phyloP scores from a whole-genome alignment of 352 stramenopile species.

The Phytophthora syringae region DNA sequence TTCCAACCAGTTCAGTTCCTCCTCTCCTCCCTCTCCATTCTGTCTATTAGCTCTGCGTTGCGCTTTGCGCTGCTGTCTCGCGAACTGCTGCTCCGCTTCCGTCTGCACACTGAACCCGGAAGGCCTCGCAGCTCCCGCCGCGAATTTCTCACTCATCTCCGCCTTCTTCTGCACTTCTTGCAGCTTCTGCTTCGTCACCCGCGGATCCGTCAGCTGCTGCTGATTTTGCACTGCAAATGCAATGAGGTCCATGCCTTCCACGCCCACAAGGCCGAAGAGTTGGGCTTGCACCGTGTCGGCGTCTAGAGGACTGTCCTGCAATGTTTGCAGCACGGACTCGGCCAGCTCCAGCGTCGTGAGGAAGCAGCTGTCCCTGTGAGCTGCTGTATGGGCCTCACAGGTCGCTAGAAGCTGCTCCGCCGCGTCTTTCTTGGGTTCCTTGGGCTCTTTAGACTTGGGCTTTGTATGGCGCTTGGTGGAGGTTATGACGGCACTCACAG shows the following conservation, averaged over 20 bases:
- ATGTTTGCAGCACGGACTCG: slow-evolving; percentile 70
- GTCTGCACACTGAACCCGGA: slow-evolving; percentile 74
- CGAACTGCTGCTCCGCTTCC: slow-evolving; percentile 61
- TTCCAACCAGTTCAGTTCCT: slow-evolving; percentile 75
- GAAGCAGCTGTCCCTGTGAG: slow-evolving; percentile 50
- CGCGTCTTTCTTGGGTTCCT: slow-evolving; percentile 34
- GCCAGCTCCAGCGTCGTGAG: slow-evolving; percentile 73
- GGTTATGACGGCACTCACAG: slow-evolving; percentile 64
- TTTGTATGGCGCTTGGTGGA: slow-evolving; percentile 33
- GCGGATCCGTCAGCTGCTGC: slow-evolving; percentile 27
- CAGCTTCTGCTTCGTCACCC: slow-evolving; percentile 47
- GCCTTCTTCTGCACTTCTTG: slow-evolving; percentile 54
- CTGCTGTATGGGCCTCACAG: slow-evolving; percentile 45
- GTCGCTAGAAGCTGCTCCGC: slow-evolving; percentile 50
- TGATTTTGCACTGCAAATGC: slow-evolving; percentile 73
- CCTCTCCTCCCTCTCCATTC: slow-evolving; percentile 34
- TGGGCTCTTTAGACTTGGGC: slow-evolving; percentile 28
- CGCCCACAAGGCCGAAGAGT: slow-evolving; percentile 85
- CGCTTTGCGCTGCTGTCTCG: slow-evolving; percentile 57
- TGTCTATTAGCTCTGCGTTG: slow-evolving; percentile 60
- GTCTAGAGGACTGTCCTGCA: slow-evolving; percentile 56
- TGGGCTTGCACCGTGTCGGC: slow-evolving; percentile 71
- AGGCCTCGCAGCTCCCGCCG: slow-evolving; percentile 21
- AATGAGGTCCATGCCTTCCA: slow-evolving; percentile 88
- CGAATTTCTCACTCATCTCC: slow-evolving; percentile 37